A percentile compares a stretch with the other conserved stretches of the same genome.
Evolutionary conservation across 169 alveolate species (phyloP).

Genomic region (Plasmodium adleri): DNA sequence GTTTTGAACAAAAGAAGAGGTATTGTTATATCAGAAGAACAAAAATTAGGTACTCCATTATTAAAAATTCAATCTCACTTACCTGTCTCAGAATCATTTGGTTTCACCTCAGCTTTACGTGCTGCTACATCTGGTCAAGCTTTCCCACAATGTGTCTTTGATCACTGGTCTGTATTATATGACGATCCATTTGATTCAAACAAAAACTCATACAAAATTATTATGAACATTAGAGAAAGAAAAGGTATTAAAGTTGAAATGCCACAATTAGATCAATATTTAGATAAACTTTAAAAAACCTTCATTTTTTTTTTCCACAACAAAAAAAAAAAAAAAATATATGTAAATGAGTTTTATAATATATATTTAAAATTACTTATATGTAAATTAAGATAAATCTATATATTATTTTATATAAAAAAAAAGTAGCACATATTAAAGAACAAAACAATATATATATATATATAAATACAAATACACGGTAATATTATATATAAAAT

Average conservation of each 20-base stretch:
- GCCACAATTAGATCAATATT: conserved; percentile 96
- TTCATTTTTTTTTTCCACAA: neutral
- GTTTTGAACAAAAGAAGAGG: conserved; percentile 98
- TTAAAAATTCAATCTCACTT: conserved; percentile 97
- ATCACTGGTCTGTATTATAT: conserved; percentile 98
- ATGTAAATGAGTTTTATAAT: no score
- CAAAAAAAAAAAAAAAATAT: conserved; percentile 6
- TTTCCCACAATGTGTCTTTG: conserved; percentile 99
- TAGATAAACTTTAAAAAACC: conserved; percentile 95
- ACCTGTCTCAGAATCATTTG: conserved; percentile 99
- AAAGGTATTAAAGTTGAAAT: conserved; percentile 97
- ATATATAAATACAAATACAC: neutral
- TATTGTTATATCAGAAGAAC: conserved; percentile 97
- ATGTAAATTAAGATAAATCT: neutral
- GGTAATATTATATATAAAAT: neutral
- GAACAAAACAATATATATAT: neutral
- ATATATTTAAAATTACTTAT: neutral
- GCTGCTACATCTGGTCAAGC: conserved; percentile 99
- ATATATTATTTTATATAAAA: neutral
- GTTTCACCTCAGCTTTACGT: conserved; percentile 99
- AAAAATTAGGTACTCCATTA: conserved; percentile 98
- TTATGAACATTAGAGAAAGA: conserved; percentile 96
- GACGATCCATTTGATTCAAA: conserved; percentile 98
- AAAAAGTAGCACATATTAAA: neutral
- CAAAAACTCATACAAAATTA: conserved; percentile 95